Evolutionary conservation across 305 asterid genomes (phyloP), one percentile per base, ranked within the genome.

Genomic region (Rubia peregrina): DNA sequence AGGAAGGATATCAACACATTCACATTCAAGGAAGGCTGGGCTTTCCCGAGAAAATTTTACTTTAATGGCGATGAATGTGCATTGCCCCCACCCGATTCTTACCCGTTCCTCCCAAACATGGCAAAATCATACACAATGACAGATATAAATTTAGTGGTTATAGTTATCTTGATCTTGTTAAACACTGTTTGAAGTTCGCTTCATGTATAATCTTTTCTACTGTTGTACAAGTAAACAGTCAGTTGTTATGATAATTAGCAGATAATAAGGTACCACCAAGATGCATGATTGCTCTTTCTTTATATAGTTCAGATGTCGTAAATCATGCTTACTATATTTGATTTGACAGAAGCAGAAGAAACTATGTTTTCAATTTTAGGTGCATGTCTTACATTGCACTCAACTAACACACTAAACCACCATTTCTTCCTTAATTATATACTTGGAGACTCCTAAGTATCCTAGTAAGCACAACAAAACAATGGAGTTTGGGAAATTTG

Each of bases 401-500:
- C 60, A 51, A 51, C 59, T n/a, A 16, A 56, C 43, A 2, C 19
- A 55, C 67, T 5, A 22, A 66, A 36, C 60, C 7, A 36, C 71
- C n/a, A 6, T 55, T 12, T 71, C 55, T 49, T 44, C 63, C 48
- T 73, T 12, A 42, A 65, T 73, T 26, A 56, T 17, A 55, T 65
- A 49, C 70, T 0, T 1, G 7, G 12, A 49, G 36, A 13, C 33
- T n/a, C 71, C 53, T 49, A 42, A 66, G 22, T 6, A 67, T 53
- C 55, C 62, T 57, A 41, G 17, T 26, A 36, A 56, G 26, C 26
- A 49, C 46, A 9, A 46, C 41, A 48, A 22, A 26, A 40, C 61
- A 44, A 69, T 62, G 76, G 56, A 71, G 49, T 14, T 65, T 22
- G 55, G 63, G 64, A 59, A 14, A 74, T 78, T 62, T 51, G 62